phyloP scores from a whole-genome alignment of 768 basidiomycete genomes.

The Suillus clintonianus region DNA sequence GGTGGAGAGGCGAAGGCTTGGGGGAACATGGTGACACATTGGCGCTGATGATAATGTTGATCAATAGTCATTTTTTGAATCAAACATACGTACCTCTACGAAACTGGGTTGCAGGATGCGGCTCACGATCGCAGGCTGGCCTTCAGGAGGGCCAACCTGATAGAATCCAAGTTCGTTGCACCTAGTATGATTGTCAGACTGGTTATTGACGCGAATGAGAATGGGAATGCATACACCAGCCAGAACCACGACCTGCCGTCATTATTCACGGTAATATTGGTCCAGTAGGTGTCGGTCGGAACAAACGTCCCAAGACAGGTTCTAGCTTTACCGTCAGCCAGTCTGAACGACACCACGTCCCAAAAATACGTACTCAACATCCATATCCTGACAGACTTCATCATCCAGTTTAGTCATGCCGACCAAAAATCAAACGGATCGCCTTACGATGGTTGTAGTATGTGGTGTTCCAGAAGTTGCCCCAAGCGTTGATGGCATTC shows the following conservation, averaged over 20 bases:
- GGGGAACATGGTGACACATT: constrained; percentile 70
- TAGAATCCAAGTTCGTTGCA: constrained; percentile 70
- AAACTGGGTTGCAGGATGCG: constrained; percentile 33
- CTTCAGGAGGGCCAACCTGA: constrained; percentile 38
- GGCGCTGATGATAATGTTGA: constrained; percentile 42
- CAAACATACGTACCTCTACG: constrained; percentile 21
- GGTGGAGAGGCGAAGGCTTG: constrained; percentile 53
- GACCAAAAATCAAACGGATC: background rate
- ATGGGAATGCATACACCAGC: constrained; percentile 52
- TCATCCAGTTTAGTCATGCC: background rate
- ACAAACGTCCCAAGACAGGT: constrained; percentile 46
- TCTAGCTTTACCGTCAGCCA: constrained; percentile 39
- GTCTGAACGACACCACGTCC: background rate
- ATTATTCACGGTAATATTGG: constrained; percentile 58
- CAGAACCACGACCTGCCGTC: constrained; percentile 65
- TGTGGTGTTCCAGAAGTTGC: constrained; percentile 52
- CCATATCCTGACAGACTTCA: constrained; percentile 52
- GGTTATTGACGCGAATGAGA: background rate
- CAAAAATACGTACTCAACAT: constrained; percentile 45
- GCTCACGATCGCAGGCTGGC: constrained; percentile 36
- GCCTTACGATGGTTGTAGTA: constrained; percentile 50
- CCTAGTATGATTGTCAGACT: constrained; percentile 30
- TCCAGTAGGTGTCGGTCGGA: constrained; percentile 43
- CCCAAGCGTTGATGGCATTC: constrained; percentile 63
- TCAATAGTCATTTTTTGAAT: background rate